phyloP scores from a whole-genome alignment of 2,329 filamentous ascomycete genomes.

The Colletotrichum costaricense region DNA sequence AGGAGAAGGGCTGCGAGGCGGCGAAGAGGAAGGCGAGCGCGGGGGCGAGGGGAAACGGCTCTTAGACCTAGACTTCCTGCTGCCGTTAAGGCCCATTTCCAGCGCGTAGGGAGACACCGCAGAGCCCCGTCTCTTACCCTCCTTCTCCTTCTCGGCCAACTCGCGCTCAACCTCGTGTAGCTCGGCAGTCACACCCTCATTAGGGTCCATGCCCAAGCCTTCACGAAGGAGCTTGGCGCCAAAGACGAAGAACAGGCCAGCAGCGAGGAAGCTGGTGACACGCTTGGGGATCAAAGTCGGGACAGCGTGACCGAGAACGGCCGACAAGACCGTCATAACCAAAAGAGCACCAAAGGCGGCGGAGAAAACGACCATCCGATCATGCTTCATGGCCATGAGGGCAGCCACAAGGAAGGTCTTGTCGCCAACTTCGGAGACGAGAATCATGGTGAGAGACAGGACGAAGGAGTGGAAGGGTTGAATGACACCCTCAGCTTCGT shows the following conservation, averaged over 20 bases:
- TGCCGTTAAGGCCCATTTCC: slow-evolving; percentile 79
- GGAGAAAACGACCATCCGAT: slow-evolving; percentile 91
- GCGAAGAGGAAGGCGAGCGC: slow-evolving; percentile 83
- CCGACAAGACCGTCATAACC: slow-evolving; percentile 95
- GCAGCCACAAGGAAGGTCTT: slow-evolving; percentile 98
- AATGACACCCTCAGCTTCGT: slow-evolving; percentile 71
- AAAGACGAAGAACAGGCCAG: slow-evolving; percentile 88
- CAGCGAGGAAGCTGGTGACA: slow-evolving; percentile 89
- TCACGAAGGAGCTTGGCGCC: slow-evolving; percentile 86
- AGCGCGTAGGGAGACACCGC: slow-evolving; percentile 80
- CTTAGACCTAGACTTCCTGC: slow-evolving; percentile 76
- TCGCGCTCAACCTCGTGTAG: slow-evolving; percentile 98
- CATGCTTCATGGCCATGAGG: slow-evolving; percentile 99
- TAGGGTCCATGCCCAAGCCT: slow-evolving; percentile 86
- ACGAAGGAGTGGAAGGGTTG: slow-evolving; percentile 89
- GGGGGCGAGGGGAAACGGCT: slow-evolving; percentile 84
- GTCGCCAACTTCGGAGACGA: slow-evolving; percentile 96
- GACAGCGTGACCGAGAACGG: slow-evolving; percentile 90
- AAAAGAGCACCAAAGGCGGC: slow-evolving; percentile 93
- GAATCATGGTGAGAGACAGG: slow-evolving; percentile 95
- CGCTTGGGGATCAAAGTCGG: slow-evolving; percentile 89
- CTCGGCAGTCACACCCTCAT: slow-evolving; percentile 94
- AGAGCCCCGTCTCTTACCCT: slow-evolving; percentile 72
- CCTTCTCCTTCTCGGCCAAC: slow-evolving; percentile 91
- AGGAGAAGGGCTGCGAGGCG: slow-evolving; percentile 69